Evolutionary conservation across 805 yeast species (phyloP).

Genomic region (Pichia rugopelliculosa): DNA sequence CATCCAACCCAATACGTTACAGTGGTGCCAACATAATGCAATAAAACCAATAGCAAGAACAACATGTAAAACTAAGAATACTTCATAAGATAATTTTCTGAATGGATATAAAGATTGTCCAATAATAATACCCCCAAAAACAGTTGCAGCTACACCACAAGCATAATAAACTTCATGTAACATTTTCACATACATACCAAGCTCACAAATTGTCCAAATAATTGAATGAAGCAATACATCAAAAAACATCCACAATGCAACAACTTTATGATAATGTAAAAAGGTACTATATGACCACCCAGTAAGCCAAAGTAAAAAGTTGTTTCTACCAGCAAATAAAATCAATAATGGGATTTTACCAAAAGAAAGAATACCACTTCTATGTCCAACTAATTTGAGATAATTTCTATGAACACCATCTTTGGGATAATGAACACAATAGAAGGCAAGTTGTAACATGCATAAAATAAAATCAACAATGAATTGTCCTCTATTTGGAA

Average conservation of each 20-base stretch:
- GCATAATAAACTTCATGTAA: slow-evolving; percentile 14
- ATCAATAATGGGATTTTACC: slow-evolving; percentile 30
- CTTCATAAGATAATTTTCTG: slow-evolving; percentile 51
- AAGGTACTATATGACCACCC: slow-evolving; percentile 35
- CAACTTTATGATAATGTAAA: slow-evolving; percentile 56
- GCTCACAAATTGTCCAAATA: slow-evolving; percentile 22
- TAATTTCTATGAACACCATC: not conserved
- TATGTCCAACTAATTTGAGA: slow-evolving; percentile 5
- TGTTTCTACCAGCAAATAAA: slow-evolving; percentile 38
- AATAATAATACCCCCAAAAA: slow-evolving; percentile 35
- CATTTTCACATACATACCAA: slow-evolving; percentile 7
- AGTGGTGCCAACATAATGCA: slow-evolving; percentile 52
- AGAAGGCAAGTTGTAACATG: slow-evolving; percentile 9
- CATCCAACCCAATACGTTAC: slow-evolving; percentile 30
- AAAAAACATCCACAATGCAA: slow-evolving; percentile 42
- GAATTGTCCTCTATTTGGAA: slow-evolving; percentile 11
- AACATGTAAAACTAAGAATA: slow-evolving; percentile 50
- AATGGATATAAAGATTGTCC: slow-evolving; percentile 44
- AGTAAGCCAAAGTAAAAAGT: slow-evolving; percentile 33
- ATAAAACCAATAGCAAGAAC: slow-evolving; percentile 46
- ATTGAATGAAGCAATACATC: slow-evolving; percentile 34
- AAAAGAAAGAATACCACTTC: slow-evolving; percentile 33
- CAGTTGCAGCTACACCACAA: slow-evolving; percentile 36
- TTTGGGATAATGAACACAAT: slow-evolving; percentile 5
- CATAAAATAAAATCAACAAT: slow-evolving; percentile 6